These are phyloP conservation scores for Zasmidium cellare DNA, from an alignment of 2,329 filamentous ascomycete species.

Conservation along the genomic window DNA sequence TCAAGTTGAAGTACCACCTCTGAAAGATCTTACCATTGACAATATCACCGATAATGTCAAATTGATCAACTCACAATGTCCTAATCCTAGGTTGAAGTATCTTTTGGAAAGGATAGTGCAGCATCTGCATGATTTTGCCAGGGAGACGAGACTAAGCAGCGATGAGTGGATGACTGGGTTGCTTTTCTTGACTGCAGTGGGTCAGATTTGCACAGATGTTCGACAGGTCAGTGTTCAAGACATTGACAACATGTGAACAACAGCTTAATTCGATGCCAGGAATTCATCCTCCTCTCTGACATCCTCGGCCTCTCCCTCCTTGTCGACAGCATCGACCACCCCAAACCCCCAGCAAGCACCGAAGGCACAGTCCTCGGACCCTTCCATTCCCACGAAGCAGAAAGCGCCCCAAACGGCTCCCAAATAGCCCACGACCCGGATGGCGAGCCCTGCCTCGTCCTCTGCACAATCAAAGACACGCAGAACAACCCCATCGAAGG, in stretches of 20 bases:
- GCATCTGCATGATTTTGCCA: constrained; percentile 79
- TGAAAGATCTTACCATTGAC: constrained; percentile 73
- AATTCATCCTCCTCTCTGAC: constrained; percentile 79
- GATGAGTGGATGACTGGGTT: constrained; percentile 77
- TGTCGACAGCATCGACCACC: constrained; percentile 81
- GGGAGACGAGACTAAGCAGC: constrained; percentile 73
- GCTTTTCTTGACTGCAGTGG: constrained; percentile 69
- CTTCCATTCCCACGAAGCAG: constrained; percentile 79
- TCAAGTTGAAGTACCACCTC: constrained; percentile 48
- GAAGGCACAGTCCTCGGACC: constrained; percentile 80
- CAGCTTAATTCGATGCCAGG: too few species aligned
- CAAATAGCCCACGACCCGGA: constrained; percentile 67
- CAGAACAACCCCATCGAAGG: constrained; percentile 61
- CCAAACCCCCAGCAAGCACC: constrained; percentile 68
- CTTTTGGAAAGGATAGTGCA: constrained; percentile 71
- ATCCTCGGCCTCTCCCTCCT: constrained; percentile 76
- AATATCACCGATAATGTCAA: constrained; percentile 79
- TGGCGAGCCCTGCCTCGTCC: constrained; percentile 68
- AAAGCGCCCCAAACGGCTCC: constrained; percentile 56
- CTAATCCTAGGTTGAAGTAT: constrained; percentile 67
- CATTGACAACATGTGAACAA: background rate
- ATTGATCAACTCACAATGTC: constrained; percentile 70
- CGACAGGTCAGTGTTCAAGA: constrained; percentile 57
- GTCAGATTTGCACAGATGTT: constrained; percentile 72
- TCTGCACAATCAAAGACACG: constrained; percentile 71